phyloP scores from a whole-genome alignment of 192 early-diverging fungal genomes.

The Mortierella hygrophila region DNA sequence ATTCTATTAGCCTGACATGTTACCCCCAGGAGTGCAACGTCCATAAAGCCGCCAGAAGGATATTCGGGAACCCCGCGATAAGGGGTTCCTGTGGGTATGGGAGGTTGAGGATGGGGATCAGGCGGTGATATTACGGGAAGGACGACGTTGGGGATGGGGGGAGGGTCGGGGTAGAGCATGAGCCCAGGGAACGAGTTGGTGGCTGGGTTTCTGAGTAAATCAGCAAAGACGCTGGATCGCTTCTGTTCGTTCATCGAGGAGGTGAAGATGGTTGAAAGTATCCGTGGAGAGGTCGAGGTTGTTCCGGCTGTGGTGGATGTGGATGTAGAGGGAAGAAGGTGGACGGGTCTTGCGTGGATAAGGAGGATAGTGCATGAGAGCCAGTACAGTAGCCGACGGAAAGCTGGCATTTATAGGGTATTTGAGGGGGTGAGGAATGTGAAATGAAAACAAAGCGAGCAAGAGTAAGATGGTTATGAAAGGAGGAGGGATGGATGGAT shows the following conservation, averaged over 20 bases:
- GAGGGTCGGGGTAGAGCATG: not conserved
- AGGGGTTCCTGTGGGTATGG: not conserved
- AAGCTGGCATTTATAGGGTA: not conserved
- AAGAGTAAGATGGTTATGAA: not conserved
- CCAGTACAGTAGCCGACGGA: not conserved
- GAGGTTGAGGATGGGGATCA: not conserved
- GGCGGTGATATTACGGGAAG: not conserved
- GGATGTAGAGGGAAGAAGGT: not conserved
- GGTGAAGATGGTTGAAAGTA: too few species aligned
- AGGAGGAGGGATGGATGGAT: not conserved
- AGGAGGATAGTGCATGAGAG: not conserved
- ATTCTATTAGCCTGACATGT: not conserved
- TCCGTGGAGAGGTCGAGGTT: too few species aligned
- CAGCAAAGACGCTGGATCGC: not conserved
- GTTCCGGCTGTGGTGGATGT: too few species aligned
- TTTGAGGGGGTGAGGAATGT: not conserved
- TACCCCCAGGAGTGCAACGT: not conserved
- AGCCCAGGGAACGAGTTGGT: not conserved
- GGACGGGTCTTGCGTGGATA: not conserved
- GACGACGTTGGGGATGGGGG: constrained; percentile 16
- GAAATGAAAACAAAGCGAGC: not conserved
- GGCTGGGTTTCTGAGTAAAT: not conserved
- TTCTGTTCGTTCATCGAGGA: not conserved
- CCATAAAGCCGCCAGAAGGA: not conserved
- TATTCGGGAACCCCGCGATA: not conserved